Evolutionary conservation across 495 filamentous ascomycete species (phyloP), one percentile per base, ranked within the genome.

Genomic region (Parachaetomium inaequale): DNA sequence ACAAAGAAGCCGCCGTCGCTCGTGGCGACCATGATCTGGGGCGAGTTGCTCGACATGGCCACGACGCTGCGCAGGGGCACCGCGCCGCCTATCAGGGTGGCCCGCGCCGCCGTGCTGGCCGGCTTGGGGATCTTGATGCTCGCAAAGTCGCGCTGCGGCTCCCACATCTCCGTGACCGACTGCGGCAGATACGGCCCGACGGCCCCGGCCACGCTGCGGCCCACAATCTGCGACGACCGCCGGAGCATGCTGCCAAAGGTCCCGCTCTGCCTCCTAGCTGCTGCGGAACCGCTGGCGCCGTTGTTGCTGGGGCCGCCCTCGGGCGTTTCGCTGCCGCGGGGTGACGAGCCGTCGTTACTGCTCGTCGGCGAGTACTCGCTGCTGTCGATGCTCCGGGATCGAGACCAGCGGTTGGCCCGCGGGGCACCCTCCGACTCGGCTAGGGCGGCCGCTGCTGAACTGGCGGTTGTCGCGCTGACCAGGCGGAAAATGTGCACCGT

Each of bases 401-500:
- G 75, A 7, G 72, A 76, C 75, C 74, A 80, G 32, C 80, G 74
- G 68, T 78, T 76, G n/a, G 68, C 66, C 21, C 78, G 76, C 8
- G 78, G 69, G 17, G 79, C 74, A 21, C 55, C 64, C 17, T 61
- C 72, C 51, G 49, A 62, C 42, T 72, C 56, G 42, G 36, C 14
- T 12, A 19, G 26, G 40, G 29, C 31, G 19, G 25, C 34, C 3
- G 23, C 23, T 60, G 63, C 65, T 40, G 25, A 12, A 14, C 2
- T 34, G 23, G 50, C 11, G 15, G 14, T 64, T 63, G 62, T 55
- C 65, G 72, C 46, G 53, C 55, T 66, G 46, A 49, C 56, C 25
- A 98, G 78, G 45, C 93, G 91, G 76, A 98, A 98, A 53, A 98
- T 87, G 70, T 98, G 94, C n/a, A 98, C 88, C 14, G 94, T 98